Evolutionary conservation across 2,329 filamentous ascomycete species (phyloP).

Genomic region (Hypoxylon sp.): DNA sequence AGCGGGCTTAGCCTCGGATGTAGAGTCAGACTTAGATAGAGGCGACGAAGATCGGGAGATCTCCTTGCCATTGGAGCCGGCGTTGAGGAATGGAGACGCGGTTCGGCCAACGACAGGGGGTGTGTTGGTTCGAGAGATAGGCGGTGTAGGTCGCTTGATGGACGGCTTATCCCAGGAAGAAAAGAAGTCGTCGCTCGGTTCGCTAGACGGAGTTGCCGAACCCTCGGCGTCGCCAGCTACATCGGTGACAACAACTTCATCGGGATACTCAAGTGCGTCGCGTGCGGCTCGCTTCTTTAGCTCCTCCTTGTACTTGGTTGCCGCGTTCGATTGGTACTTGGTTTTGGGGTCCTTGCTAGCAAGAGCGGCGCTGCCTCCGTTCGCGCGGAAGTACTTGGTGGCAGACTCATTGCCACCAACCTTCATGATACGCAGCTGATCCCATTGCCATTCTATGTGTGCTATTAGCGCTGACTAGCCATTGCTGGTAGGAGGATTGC

Average conservation of each 20-base stretch:
- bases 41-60: constrained; percentile 86
- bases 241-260: constrained; percentile 89
- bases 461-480: constrained; percentile 47
- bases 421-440: constrained; percentile 97
- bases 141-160: constrained; percentile 96
- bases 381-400: constrained; percentile 97
- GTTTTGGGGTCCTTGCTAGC: constrained; percentile 97
- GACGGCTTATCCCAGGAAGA: constrained; percentile 98
- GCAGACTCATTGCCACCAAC: constrained; percentile 98
- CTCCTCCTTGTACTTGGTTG: constrained; percentile 98
- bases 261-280: constrained; percentile 89
- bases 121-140: constrained; percentile 89
- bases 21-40: constrained; percentile 73
- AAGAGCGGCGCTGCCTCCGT: constrained; percentile 92
- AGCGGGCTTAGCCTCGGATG: constrained; percentile 70
- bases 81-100: constrained; percentile 89
- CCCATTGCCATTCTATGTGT: constrained; percentile 93
- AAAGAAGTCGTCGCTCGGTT: constrained; percentile 94
- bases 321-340: constrained; percentile 95
- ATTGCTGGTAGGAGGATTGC: constrained; percentile 56
- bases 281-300: constrained; percentile 86
- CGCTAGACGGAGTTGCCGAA: constrained; percentile 82
- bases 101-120: constrained; percentile 86
- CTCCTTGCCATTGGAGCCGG: constrained; percentile 80
- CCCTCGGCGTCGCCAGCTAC: constrained; percentile 73